Conservation (phyloP, 139 green algal genomes). For the Tetraselmis chui region DNA sequence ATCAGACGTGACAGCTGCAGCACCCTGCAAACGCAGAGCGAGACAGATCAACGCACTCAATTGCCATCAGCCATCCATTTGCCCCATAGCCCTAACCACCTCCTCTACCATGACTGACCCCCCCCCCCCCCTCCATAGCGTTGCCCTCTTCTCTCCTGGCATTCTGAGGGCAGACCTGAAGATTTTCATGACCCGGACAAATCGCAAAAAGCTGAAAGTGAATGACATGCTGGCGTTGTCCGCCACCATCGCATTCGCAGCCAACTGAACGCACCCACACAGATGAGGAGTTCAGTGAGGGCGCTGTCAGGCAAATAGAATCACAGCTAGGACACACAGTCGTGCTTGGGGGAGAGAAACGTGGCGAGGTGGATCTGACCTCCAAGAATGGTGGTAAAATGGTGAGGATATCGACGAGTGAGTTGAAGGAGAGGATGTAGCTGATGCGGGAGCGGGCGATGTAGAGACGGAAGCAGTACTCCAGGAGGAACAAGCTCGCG, state of each 20-base stretch:
- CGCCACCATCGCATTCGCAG: not conserved
- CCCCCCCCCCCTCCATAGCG: no score
- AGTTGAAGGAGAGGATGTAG: constrained; percentile 9
- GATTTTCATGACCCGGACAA: constrained; percentile 8
- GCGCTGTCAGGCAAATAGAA: no score
- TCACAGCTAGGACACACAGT: no score
- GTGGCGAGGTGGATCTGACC: not conserved
- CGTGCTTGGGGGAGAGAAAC: no score
- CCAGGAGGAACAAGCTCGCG: constrained; percentile 7
- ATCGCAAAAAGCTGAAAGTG: constrained; percentile 7
- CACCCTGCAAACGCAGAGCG: not conserved
- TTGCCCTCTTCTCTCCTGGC: no score
- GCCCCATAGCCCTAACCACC: no score
- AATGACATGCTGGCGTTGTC: not conserved
- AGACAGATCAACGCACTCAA: constrained; percentile 6
- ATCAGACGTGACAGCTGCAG: constrained; percentile 7
- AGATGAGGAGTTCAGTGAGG: no score
- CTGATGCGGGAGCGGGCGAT: not conserved
- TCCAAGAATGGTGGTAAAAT: constrained; percentile 14
- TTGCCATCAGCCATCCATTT: constrained; percentile 6
- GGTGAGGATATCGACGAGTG: constrained; percentile 10
- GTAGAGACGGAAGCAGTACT: constrained; percentile 11
- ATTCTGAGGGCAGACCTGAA: no score
- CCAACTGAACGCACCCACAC: no score
- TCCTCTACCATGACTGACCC: no score